A percentile compares a stretch with the other conserved stretches of the same genome.
Conservation (phyloP, 2,329 filamentous ascomycete species). For the Pseudonectria buxi region DNA sequence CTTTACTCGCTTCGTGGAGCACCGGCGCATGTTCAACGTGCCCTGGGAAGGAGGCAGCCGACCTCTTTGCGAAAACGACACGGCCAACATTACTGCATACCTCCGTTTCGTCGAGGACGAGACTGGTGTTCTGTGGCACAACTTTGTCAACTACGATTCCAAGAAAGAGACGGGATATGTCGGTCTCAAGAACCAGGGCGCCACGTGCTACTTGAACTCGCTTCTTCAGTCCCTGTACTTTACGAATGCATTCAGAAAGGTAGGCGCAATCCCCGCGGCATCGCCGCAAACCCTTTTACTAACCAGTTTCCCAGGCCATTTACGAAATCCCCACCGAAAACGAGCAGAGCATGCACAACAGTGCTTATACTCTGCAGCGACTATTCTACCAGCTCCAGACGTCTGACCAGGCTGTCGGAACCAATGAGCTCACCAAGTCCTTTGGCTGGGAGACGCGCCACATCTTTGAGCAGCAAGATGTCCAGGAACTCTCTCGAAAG, state of each 20-base stretch:
- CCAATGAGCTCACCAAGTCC: constrained; percentile 87
- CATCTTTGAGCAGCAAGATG: constrained; percentile 98
- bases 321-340: constrained; percentile 93
- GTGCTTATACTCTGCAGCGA: constrained; percentile 86
- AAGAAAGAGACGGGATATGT: constrained; percentile 98
- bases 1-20: constrained; percentile 92
- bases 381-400: constrained; percentile 95
- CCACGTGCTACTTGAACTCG: constrained; percentile 83
- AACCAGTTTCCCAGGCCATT: constrained; percentile 58
- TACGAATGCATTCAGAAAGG: constrained; percentile 89
- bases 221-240: constrained; percentile 79
- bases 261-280: constrained; percentile 26
- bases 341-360: constrained; percentile 75
- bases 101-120: constrained; percentile 78
- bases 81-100: constrained; percentile 75
- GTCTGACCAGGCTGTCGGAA: constrained; percentile 74
- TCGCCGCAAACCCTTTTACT: constrained; percentile 5
- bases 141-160: constrained; percentile 93
- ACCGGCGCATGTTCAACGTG: constrained; percentile 74
- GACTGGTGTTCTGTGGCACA: constrained; percentile 85
- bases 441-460: constrained; percentile 98
- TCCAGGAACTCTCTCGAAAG: constrained; percentile 92
- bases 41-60: constrained; percentile 64
- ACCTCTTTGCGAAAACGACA: constrained; percentile 70
- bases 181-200: constrained; percentile 92